phyloP scores from a whole-genome alignment of 2,329 filamentous ascomycete species.

The Cladosporium sp. region DNA sequence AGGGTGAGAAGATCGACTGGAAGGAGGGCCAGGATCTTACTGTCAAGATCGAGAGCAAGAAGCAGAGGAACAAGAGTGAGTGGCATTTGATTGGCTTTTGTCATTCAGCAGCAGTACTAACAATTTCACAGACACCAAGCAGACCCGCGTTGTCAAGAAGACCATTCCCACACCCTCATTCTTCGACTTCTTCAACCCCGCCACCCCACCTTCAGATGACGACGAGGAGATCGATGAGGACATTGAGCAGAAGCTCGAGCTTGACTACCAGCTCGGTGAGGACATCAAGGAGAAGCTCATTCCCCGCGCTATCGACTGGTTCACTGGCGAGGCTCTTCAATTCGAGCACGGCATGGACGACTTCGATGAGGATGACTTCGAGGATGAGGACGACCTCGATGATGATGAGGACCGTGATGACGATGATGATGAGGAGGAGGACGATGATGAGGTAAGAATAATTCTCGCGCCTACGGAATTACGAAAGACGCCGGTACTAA shows the following conservation, averaged over 20 bases:
- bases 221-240: slow-evolving; percentile 80
- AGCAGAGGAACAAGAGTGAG: slow-evolving; percentile 97
- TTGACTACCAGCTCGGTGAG: slow-evolving; percentile 97
- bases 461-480: too few species aligned
- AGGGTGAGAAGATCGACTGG: slow-evolving; percentile 98
- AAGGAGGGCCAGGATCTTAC: slow-evolving; percentile 90
- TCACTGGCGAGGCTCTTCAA: slow-evolving; percentile 94
- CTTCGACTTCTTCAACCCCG: slow-evolving; percentile 96
- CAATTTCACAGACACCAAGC: slow-evolving; percentile 76
- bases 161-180: slow-evolving; percentile 98
- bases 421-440: slow-evolving; percentile 64
- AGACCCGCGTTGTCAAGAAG: slow-evolving; percentile 98
- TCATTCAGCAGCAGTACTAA: slow-evolving; percentile 15
- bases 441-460: slow-evolving; percentile 48
- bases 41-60: slow-evolving; percentile 95
- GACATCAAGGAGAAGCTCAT: slow-evolving; percentile 99
- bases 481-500: slow-evolving; percentile 19
- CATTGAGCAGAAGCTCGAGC: slow-evolving; percentile 94
- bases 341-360: slow-evolving; percentile 92
- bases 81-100: not conserved
- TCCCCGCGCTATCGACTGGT: slow-evolving; percentile 97
- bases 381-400: slow-evolving; percentile 90
- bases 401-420: slow-evolving; percentile 82
- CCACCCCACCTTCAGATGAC: slow-evolving; percentile 74
- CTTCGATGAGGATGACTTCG: slow-evolving; percentile 74